Base-by-base conservation (phyloP, 257 asterid genomes). In the Solanum sparsipilum region DNA sequence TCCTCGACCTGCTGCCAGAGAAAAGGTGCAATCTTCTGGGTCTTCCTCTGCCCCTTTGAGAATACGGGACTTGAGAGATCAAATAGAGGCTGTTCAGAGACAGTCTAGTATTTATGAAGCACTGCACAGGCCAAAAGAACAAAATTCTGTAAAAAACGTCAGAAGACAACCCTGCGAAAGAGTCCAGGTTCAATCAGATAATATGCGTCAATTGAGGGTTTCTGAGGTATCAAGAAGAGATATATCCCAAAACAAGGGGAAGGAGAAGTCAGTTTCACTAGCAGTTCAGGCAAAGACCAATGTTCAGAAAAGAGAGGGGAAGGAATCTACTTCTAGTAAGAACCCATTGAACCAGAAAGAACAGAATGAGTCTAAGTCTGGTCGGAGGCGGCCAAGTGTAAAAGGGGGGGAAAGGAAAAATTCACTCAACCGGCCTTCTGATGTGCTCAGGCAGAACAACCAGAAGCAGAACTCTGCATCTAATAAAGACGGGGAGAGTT, bases 391-490 rank as follows among this genome's bases (percentile, higher is more conserved):
- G 83, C 71, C 93, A 67, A 92, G 83, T 72, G 60, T 88, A 84
- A 96, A 91, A 93, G 93, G 85, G 90, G 87, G 87, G 87, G 98
- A 94, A 86, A 95, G 88, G 86, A 91, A 89, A 88, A 85, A 86
- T 92, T 87, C 93, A 36, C 65, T 89, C 73, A 92, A 91, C 90
- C 93, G 88, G 89, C 88, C 92, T 38, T 86, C 96, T 74, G 96
- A 94, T 88, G 98, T 91, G 84, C 98, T 97, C 73, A 93, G 93
- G 92, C 92, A 91, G 91, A 97, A 97, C 87, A 94, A 95, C 89
- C 99, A 93, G 94, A 97, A 93, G 93, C 99, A 96, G 92, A 97
- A 96, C 90, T 86, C 91, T 87, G 93, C 88, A 76, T 88, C 93
- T n/a, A 74, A 72, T 84, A 93, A 91, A 90, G 95, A 87, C 8